Conservation (phyloP, 768 basidiomycete species). For the Mycena sanguinolenta region DNA sequence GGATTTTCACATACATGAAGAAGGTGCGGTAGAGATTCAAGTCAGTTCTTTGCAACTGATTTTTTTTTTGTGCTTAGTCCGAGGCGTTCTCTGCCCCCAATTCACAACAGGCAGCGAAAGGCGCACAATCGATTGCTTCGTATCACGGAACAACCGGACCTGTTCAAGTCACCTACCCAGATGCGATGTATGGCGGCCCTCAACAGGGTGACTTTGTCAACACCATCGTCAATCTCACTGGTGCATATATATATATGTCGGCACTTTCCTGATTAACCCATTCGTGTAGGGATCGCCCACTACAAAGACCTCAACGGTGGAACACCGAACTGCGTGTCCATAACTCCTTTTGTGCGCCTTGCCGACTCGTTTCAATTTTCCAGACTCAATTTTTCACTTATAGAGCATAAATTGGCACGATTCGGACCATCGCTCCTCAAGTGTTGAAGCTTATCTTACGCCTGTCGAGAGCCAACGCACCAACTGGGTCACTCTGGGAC, state of each 20-base stretch:
- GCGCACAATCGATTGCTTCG: slow-evolving; percentile 58
- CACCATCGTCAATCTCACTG: slow-evolving; percentile 61
- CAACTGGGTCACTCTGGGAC: slow-evolving; percentile 64
- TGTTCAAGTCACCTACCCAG: slow-evolving; percentile 66
- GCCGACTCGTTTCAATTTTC: background rate
- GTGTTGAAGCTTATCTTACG: slow-evolving; percentile 64
- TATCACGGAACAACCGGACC: slow-evolving; percentile 69
- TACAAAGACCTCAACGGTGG: slow-evolving; percentile 69
- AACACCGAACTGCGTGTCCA: slow-evolving; percentile 66
- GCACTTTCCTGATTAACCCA: background rate
- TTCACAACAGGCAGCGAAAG: slow-evolving; percentile 57
- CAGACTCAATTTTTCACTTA: background rate
- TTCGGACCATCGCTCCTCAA: slow-evolving; percentile 49
- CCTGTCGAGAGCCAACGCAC: slow-evolving; percentile 62
- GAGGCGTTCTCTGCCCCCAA: slow-evolving; percentile 65
- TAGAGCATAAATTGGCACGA: slow-evolving; percentile 64
- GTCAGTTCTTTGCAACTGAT: background rate
- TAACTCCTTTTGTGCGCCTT: slow-evolving; percentile 61
- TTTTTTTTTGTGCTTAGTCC: slow-evolving; percentile 46
- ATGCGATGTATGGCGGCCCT: slow-evolving; percentile 68
- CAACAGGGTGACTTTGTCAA: slow-evolving; percentile 64
- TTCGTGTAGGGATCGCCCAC: slow-evolving; percentile 52
- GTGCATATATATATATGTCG: background rate
- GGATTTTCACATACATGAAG: slow-evolving; percentile 60
- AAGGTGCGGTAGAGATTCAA: slow-evolving; percentile 47